These are phyloP conservation scores for Kodamaea hsintzibuensis DNA, from an alignment of 805 yeast genomes.

Conservation along the genomic window DNA sequence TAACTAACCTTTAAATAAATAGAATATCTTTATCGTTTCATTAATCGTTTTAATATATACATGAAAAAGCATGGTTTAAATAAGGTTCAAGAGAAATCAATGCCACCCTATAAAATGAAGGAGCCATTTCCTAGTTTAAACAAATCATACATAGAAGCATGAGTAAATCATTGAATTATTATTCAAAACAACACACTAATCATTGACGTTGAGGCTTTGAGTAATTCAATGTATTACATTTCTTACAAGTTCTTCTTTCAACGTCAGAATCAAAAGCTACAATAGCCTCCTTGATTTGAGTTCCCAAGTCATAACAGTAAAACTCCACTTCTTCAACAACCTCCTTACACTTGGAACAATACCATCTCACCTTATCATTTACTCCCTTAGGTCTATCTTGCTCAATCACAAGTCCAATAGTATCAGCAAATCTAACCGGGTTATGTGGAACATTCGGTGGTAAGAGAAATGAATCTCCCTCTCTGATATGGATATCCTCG, in stretches of 20 bases:
- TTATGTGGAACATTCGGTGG: conserved; percentile 88
- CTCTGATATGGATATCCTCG: conserved; percentile 70
- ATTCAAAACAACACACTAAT: too few relatives aligned
- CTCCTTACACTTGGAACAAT: conserved; percentile 68
- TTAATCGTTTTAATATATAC: too few relatives aligned
- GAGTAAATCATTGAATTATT: background rate
- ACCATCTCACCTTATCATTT: conserved; percentile 83
- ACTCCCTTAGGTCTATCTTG: conserved; percentile 80
- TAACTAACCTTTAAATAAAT: background rate
- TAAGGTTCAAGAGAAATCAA: too few relatives aligned
- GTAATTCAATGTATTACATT: conserved; percentile 72
- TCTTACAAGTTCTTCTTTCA: conserved; percentile 66
- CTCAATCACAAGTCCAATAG: conserved; percentile 89
- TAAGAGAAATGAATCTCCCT: conserved; percentile 85
- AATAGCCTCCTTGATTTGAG: conserved; percentile 86
- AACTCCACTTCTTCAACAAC: conserved; percentile 70
- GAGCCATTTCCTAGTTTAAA: too few relatives aligned
- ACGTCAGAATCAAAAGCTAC: conserved; percentile 62
- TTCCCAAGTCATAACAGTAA: conserved; percentile 79
- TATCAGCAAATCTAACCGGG: conserved; percentile 82
- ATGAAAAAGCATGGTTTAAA: background rate
- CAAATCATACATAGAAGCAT: too few relatives aligned
- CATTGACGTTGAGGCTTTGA: conserved; percentile 47
- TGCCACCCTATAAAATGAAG: too few relatives aligned
- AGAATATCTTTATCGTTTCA: background rate